Conservation (phyloP, 208 protist genomes). For the Angomonas desouzai region DNA sequence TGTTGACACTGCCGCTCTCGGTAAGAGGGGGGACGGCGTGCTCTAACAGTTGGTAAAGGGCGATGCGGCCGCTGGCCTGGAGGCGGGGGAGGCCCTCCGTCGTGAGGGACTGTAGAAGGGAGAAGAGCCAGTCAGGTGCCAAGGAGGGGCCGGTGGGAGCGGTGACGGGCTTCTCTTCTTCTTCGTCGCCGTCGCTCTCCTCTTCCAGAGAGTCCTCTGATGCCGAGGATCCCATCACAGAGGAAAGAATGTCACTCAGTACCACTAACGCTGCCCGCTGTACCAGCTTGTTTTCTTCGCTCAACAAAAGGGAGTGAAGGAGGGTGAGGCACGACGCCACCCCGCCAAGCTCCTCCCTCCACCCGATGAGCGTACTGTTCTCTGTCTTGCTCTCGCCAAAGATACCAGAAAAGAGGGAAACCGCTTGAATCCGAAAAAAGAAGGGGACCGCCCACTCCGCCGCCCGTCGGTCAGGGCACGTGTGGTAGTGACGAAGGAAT, state of each 20-base stretch:
- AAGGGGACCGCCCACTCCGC: conserved; percentile 15
- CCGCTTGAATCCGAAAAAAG: conserved; percentile 26
- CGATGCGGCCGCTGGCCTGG: conserved; percentile 8
- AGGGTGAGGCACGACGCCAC: neutral
- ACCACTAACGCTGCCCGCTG: neutral
- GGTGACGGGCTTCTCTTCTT: neutral
- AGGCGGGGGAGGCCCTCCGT: neutral
- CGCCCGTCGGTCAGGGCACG: neutral
- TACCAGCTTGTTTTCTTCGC: conserved; percentile 1
- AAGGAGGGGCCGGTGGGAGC: neutral
- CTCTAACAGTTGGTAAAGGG: conserved; percentile 6
- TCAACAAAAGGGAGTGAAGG: neutral
- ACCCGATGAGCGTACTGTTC: neutral
- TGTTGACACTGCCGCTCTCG: conserved; percentile 13
- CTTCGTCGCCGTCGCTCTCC: conserved; percentile 3
- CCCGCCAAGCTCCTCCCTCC: neutral
- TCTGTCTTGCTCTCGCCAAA: neutral
- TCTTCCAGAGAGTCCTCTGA: neutral
- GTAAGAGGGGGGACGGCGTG: neutral
- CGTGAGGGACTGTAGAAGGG: neutral
- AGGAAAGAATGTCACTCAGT: neutral
- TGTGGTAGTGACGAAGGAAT: neutral
- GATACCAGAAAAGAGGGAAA: conserved; percentile 17
- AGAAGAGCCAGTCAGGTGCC: neutral
- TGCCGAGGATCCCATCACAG: neutral